A percentile compares a stretch with the other conserved stretches of the same genome.
These are phyloP conservation scores for Circinella minor DNA, from an alignment of 371 early-diverging fungal genomes.

Conservation along the genomic window DNA sequence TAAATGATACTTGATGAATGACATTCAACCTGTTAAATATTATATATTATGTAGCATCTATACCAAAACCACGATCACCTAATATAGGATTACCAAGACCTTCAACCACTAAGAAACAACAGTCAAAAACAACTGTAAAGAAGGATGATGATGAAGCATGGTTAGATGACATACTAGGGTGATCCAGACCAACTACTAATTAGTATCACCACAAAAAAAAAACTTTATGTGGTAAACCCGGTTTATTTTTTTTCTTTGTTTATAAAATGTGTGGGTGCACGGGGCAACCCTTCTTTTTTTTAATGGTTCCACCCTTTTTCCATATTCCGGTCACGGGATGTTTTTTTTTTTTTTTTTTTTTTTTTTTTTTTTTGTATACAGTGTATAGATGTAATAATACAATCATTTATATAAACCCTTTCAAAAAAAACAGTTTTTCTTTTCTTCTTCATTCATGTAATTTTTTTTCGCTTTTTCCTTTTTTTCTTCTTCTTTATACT, in stretches of 20 bases:
- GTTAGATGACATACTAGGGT: conserved; percentile 47
- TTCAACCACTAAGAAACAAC: neutral
- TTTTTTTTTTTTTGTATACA: neutral
- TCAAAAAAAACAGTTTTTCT: no score
- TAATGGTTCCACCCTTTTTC: neutral
- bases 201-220: no score
- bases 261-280: conserved; percentile 18
- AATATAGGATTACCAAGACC: conserved; percentile 4
- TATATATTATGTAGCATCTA: neutral
- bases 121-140: neutral
- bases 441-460: no score
- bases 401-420: no score
- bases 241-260: no score
- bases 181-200: conserved; percentile 7
- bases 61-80: neutral
- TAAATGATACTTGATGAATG: neutral
- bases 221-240: no score
- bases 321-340: neutral
- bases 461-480: no score
- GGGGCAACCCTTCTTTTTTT: conserved; percentile 15
- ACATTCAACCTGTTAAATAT: neutral
- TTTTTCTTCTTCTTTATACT: no score
- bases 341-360: neutral
- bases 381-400: no score
- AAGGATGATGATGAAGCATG: conserved; percentile 46